Conservation (phyloP, 2,329 filamentous ascomycete species). For the Fusarium musae region DNA sequence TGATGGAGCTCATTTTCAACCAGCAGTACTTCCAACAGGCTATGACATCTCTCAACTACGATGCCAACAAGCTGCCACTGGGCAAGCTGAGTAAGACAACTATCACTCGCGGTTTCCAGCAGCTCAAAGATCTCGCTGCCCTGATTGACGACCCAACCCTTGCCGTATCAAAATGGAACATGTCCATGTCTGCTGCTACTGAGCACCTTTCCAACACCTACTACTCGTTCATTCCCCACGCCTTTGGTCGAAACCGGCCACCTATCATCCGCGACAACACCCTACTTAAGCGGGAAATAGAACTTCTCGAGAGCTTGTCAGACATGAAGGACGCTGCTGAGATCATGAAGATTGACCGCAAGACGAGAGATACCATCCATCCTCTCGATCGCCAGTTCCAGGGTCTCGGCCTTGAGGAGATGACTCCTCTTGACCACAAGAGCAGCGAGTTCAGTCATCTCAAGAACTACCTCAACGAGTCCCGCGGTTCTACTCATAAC, state of each 20-base stretch:
- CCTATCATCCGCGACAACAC: conserved; percentile 69
- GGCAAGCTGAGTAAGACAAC: conserved; percentile 86
- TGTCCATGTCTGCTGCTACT: conserved; percentile 54
- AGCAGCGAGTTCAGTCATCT: conserved; percentile 74
- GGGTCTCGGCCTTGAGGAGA: conserved; percentile 78
- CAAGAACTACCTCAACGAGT: conserved; percentile 72
- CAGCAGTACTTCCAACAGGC: conserved; percentile 74
- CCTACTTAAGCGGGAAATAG: conserved; percentile 79
- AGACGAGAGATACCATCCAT: conserved; percentile 65
- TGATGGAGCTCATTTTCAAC: conserved; percentile 89
- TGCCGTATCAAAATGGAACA: conserved; percentile 57
- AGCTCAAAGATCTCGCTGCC: conserved; percentile 78
- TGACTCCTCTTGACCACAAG: conserved; percentile 71
- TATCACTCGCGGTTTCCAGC: conserved; percentile 78
- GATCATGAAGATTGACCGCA: conserved; percentile 75
- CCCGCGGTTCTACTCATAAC: conserved; percentile 74
- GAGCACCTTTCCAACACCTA: conserved; percentile 79
- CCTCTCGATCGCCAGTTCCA: conserved; percentile 78
- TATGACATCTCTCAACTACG: conserved; percentile 76
- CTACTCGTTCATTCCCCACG: conserved; percentile 85
- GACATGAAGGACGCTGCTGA: conserved; percentile 86
- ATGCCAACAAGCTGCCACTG: conserved; percentile 80
- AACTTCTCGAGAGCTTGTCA: conserved; percentile 81
- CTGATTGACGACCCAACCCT: conserved; percentile 67
- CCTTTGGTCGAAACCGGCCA: conserved; percentile 78